Conservation (phyloP, 495 filamentous ascomycete species). For the Jackrogersella minutella region DNA sequence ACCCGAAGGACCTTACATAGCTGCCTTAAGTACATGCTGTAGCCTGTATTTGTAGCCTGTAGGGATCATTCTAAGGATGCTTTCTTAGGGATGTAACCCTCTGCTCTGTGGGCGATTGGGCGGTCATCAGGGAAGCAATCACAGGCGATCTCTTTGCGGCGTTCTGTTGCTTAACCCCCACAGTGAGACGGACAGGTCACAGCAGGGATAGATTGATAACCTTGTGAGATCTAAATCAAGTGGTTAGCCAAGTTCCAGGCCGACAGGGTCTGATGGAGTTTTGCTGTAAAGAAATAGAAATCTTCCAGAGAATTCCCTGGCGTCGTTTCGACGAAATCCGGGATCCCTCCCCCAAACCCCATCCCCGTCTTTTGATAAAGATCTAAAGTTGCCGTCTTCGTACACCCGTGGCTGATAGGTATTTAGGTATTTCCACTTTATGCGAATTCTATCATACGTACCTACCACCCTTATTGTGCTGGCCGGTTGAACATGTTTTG, state of each 20-base stretch:
- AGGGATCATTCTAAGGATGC: conserved; percentile 22
- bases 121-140: conserved; percentile 9
- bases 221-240: conserved; percentile 39
- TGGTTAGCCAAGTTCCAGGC: conserved; percentile 28
- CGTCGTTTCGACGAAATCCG: conserved; percentile 30
- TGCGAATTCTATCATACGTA: too few species aligned
- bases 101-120: background rate
- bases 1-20: conserved; percentile 8
- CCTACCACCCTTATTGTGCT: background rate
- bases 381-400: background rate
- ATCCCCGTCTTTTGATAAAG: conserved; percentile 19
- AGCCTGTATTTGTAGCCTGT: conserved; percentile 14
- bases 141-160: conserved; percentile 33
- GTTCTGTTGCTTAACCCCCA: conserved; percentile 26
- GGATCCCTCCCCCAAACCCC: conserved; percentile 22
- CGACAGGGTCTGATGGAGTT: conserved; percentile 31
- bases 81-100: conserved; percentile 29
- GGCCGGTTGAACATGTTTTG: conserved; percentile 4
- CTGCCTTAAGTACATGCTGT: background rate
- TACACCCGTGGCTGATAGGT: conserved; percentile 19
- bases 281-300: conserved; percentile 39
- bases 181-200: conserved; percentile 28
- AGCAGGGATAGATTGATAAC: conserved; percentile 38
- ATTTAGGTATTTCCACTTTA: background rate
- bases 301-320: conserved; percentile 39